Percentiles rank a stretch among this genome's conserved stretches.
phyloP scores from a whole-genome alignment of 1,139 yeast genomes.

The Saccharomyces hybrid region DNA sequence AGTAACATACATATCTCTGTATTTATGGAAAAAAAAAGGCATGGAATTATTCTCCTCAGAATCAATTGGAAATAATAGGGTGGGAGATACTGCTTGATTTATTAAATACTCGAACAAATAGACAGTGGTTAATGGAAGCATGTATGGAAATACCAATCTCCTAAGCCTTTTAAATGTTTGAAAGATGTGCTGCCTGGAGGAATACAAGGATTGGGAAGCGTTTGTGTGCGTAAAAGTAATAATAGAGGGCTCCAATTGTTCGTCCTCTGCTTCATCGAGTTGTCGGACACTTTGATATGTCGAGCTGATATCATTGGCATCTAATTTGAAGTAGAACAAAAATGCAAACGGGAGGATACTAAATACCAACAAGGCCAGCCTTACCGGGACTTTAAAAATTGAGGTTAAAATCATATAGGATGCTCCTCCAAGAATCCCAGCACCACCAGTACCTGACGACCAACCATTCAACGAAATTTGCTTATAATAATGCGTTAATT shows the following conservation, averaged over 20 bases:
- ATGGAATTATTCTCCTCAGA: conserved; percentile 13
- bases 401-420: conserved; percentile 50
- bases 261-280: neutral
- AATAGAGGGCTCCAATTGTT: neutral
- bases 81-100: conserved; percentile 88
- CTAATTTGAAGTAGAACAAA: conserved; percentile 36
- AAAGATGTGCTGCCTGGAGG: neutral
- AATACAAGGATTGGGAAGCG: neutral
- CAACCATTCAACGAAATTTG: conserved; percentile 68
- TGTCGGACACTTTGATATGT: neutral
- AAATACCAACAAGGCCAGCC: conserved; percentile 41
- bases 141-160: conserved; percentile 51
- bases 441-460: conserved; percentile 93
- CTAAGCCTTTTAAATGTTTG: neutral
- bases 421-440: conserved; percentile 78
- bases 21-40: conserved; percentile 44
- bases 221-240: neutral
- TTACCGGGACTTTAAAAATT: conserved; percentile 41
- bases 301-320: neutral
- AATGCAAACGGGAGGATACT: conserved; percentile 43
- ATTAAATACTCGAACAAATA: conserved; percentile 82
- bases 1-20: conserved; percentile 82
- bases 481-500: conserved; percentile 65
- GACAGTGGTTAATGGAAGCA: conserved; percentile 77
- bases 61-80: conserved; percentile 66